Evolutionary conservation across 768 basidiomycete species (phyloP).

Genomic region (Filobasidium wieringae): DNA sequence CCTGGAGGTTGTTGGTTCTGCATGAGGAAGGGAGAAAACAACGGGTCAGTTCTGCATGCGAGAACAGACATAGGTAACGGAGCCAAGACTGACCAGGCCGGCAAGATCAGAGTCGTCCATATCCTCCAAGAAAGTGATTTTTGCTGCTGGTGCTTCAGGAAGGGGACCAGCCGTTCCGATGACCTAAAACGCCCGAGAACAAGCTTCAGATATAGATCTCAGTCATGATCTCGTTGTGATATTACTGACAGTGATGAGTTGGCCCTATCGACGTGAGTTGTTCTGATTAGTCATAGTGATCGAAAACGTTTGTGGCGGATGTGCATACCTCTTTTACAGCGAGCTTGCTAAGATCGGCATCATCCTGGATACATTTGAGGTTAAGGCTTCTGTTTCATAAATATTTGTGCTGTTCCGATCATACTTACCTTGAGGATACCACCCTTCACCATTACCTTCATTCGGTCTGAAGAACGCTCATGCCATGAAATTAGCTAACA

Average conservation of each 20-base stretch:
- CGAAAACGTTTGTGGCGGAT: conserved; percentile 17
- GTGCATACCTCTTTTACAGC: conserved; percentile 48
- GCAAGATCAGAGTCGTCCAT: conserved; percentile 74
- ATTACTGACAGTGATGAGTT: conserved; percentile 58
- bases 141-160: conserved; percentile 71
- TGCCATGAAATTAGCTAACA: conserved; percentile 5
- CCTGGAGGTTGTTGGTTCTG: conserved; percentile 19
- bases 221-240: neutral
- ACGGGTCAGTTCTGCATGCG: no score
- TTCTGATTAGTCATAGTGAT: no score
- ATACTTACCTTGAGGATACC: conserved; percentile 65
- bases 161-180: conserved; percentile 88
- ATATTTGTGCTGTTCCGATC: no score
- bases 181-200: conserved; percentile 37
- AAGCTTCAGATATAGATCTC: neutral
- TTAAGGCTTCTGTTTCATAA: neutral
- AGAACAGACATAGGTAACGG: no score
- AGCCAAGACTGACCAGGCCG: conserved; percentile 51
- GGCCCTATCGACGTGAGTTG: conserved; percentile 49
- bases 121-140: conserved; percentile 63
- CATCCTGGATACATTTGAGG: conserved; percentile 50
- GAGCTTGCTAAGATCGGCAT: conserved; percentile 73
- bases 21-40: neutral
- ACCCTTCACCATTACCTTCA: conserved; percentile 96
- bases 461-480: conserved; percentile 55